Conservation (phyloP, 2,329 filamentous ascomycete species). For the Trichoderma simmonsii region DNA sequence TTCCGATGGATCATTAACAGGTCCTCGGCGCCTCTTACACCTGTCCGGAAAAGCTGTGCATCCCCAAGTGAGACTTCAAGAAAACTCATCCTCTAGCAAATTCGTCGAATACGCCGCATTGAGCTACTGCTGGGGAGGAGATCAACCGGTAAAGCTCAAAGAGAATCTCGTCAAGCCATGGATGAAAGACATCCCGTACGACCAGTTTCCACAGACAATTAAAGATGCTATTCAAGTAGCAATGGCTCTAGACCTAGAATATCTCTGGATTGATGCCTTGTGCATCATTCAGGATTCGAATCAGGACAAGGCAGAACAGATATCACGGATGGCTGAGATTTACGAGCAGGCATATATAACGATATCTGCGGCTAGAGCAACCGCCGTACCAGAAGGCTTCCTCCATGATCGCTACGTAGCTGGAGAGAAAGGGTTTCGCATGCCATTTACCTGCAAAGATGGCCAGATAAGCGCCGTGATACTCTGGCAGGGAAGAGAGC, state of each 20-base stretch:
- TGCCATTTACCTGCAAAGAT: not conserved
- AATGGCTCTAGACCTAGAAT: not conserved
- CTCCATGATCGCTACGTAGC: not conserved
- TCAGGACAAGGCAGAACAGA: conserved; percentile 2
- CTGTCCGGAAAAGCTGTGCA: not conserved
- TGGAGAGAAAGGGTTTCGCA: not conserved
- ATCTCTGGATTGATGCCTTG: conserved; percentile 3
- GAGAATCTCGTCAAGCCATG: not conserved
- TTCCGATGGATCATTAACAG: not conserved
- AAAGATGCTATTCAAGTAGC: not conserved
- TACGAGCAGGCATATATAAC: conserved; percentile 1
- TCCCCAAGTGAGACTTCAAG: not conserved
- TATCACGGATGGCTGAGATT: not conserved
- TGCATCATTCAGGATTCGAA: conserved; percentile 13
- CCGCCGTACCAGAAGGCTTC: not conserved
- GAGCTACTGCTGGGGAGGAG: conserved; percentile 5
- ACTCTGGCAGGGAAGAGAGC: not conserved
- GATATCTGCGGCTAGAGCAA: not conserved
- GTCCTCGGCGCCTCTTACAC: not conserved
- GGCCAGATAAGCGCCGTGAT: not conserved
- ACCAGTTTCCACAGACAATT: not conserved
- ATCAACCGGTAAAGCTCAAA: not conserved
- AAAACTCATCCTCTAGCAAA: not conserved
- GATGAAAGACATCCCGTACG: not conserved
- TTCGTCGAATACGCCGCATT: not conserved